Conservation (phyloP, 108 stramenopile species). For the Skeletonema potamos region DNA sequence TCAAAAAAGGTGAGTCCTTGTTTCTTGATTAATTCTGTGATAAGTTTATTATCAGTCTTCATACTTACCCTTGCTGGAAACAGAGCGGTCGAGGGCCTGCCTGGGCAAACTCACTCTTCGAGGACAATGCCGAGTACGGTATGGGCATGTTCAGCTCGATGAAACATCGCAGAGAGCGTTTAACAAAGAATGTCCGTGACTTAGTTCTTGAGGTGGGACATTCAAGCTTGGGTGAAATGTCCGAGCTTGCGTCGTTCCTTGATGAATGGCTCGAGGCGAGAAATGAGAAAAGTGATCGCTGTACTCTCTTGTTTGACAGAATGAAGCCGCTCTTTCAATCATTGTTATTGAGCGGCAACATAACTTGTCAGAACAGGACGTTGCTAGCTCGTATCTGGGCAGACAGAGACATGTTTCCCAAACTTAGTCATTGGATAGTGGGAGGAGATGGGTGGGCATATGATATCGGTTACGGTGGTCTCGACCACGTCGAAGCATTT, state of each 20-base stretch:
- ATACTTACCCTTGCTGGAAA: background rate
- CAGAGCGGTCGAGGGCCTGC: conserved; percentile 60
- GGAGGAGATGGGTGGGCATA: conserved; percentile 77
- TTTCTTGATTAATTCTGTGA: background rate
- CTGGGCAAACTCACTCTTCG: conserved; percentile 69
- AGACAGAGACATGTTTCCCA: conserved; percentile 70
- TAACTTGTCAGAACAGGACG: background rate
- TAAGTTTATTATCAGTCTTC: background rate
- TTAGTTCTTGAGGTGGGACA: conserved; percentile 33
- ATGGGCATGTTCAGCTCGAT: conserved; percentile 69
- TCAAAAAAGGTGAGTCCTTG: conserved; percentile 26
- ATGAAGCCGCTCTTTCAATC: conserved; percentile 61
- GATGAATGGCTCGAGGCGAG: conserved; percentile 57
- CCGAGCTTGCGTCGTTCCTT: conserved; percentile 41
- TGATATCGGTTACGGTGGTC: conserved; percentile 64
- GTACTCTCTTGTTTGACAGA: conserved; percentile 55
- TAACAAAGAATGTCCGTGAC: conserved; percentile 42
- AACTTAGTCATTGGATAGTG: conserved; percentile 65
- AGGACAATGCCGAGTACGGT: conserved; percentile 65
- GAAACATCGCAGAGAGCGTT: conserved; percentile 54
- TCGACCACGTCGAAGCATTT: conserved; percentile 67
- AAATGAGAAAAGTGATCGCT: conserved; percentile 59
- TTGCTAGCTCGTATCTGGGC: conserved; percentile 48
- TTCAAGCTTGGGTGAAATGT: conserved; percentile 25
- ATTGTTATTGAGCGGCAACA: conserved; percentile 16